Conservation (phyloP, 495 filamentous ascomycete genomes). For the Aspergillus cristatus region DNA sequence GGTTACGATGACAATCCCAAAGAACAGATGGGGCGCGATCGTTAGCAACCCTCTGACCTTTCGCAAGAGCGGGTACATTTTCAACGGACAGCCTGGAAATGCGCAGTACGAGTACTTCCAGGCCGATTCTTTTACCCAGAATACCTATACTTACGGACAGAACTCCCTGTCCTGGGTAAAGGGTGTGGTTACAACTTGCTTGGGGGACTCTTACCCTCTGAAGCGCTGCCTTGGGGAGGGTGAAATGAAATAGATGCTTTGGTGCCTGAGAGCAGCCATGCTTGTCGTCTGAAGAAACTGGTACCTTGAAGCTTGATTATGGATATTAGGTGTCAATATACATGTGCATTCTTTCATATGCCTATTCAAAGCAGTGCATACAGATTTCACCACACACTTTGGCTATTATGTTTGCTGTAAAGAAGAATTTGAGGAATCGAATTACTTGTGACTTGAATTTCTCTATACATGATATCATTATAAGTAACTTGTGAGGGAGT, state of each 20-base stretch:
- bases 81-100: constrained; percentile 5
- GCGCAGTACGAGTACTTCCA: constrained; percentile 7
- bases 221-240: constrained; percentile 6
- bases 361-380: no score
- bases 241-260: constrained; percentile 4
- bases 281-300: no score
- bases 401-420: no score
- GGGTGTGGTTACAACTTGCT: constrained; percentile 10
- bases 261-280: no score
- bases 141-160: constrained; percentile 1
- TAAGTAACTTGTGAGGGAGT: no score
- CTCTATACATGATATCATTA: no score
- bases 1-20: constrained; percentile 11
- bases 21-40: constrained; percentile 10
- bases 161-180: constrained; percentile 7
- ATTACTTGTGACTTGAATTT: no score
- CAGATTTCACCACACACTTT: no score
- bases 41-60: constrained; percentile 10
- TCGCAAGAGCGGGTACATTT: constrained; percentile 8
- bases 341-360: no score
- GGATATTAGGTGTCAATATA: no score
- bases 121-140: constrained; percentile 9
- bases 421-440: no score
- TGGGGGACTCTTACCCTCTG: constrained; percentile 8
- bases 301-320: no score